Conservation (phyloP, 352 stramenopile genomes). For the Globisporangium yorkense region DNA sequence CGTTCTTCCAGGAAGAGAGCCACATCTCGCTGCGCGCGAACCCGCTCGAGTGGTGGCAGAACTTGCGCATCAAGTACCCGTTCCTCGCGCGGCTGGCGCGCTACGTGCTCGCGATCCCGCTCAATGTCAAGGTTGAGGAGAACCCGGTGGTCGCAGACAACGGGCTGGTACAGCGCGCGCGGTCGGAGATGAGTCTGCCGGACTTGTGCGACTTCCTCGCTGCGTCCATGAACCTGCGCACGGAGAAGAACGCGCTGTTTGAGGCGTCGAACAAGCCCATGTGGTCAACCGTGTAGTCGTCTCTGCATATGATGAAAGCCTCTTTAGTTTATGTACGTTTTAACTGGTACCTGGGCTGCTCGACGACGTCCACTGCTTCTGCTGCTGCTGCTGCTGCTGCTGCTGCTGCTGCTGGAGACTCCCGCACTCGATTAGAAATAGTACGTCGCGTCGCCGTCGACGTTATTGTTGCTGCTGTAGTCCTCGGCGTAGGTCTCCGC, state of each 20-base stretch:
- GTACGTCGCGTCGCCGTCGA: background rate
- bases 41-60: constrained; percentile 73
- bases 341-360: background rate
- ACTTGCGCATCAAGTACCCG: constrained; percentile 75
- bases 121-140: constrained; percentile 34
- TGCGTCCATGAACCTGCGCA: constrained; percentile 51
- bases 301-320: background rate
- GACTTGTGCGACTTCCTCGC: constrained; percentile 44
- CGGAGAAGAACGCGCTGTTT: constrained; percentile 38
- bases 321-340: background rate
- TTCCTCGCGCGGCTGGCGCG: constrained; percentile 57
- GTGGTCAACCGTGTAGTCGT: constrained; percentile 40
- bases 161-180: constrained; percentile 32
- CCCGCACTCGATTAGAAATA: background rate
- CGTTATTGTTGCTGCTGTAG: background rate
- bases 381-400: background rate
- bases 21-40: constrained; percentile 52
- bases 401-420: constrained; percentile 3
- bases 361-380: background rate
- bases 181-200: constrained; percentile 26
- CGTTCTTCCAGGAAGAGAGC: constrained; percentile 68
- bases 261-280: constrained; percentile 39
- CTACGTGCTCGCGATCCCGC: constrained; percentile 65
- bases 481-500: background rate
- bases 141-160: constrained; percentile 43